Percentiles rank a stretch among this genome's conserved stretches.
Conservation (phyloP, 345 rosid species). For the Tarenaya hassleriana region DNA sequence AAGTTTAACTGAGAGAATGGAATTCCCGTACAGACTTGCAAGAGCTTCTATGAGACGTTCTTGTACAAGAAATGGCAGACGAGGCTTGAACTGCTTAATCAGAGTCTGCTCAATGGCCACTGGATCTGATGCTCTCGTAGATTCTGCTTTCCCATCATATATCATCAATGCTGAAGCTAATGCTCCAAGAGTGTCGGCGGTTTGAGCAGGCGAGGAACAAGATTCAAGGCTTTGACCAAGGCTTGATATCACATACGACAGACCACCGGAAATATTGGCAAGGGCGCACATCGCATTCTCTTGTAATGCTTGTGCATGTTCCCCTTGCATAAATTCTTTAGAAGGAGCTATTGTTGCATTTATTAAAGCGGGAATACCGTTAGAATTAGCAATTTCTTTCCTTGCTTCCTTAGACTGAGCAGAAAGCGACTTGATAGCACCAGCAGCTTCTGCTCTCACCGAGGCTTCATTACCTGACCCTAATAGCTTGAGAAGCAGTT, state of each 20-base stretch:
- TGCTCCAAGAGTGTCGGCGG: slow-evolving; percentile 96
- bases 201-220: slow-evolving; percentile 89
- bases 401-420: slow-evolving; percentile 91
- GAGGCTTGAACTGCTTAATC: slow-evolving; percentile 87
- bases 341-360: slow-evolving; percentile 99
- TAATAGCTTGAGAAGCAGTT: slow-evolving; percentile 76
- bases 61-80: slow-evolving; percentile 78
- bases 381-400: slow-evolving; percentile 73
- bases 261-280: slow-evolving; percentile 97
- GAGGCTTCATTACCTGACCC: slow-evolving; percentile 94
- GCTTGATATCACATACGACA: slow-evolving; percentile 93
- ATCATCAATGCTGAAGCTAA: slow-evolving; percentile 99
- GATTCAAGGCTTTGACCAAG: slow-evolving; percentile 99
- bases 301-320: slow-evolving; percentile 93
- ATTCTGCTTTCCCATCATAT: slow-evolving; percentile 86
- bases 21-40: slow-evolving; percentile 95
- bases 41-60: slow-evolving; percentile 98
- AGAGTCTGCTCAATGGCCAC: slow-evolving; percentile 68
- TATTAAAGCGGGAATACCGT: slow-evolving; percentile 90
- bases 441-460: slow-evolving; percentile 99
- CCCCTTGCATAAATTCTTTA: slow-evolving; percentile 99
- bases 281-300: slow-evolving; percentile 99
- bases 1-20: slow-evolving; percentile 66
- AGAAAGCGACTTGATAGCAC: slow-evolving; percentile 94
- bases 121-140: slow-evolving; percentile 77